These are phyloP conservation scores for Tetrahymena borealis DNA, from an alignment of 73 alveolate species.

Conservation along the genomic window DNA sequence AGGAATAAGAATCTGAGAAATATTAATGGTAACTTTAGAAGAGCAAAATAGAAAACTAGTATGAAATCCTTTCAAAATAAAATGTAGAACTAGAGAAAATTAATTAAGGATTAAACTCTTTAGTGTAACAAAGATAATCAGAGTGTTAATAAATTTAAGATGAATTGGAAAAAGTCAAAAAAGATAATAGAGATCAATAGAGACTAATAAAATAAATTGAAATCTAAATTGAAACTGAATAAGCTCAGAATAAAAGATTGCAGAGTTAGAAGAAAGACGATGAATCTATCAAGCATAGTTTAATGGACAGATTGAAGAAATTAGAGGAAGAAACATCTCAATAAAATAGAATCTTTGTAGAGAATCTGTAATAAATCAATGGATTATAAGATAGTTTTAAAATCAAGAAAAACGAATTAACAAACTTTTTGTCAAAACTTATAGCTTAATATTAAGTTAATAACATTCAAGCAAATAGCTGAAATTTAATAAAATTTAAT, in stretches of 20 bases:
- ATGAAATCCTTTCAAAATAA: not conserved
- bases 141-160: not conserved
- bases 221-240: not conserved
- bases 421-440: not conserved
- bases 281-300: not conserved
- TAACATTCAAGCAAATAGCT: not conserved
- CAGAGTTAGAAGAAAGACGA: not conserved
- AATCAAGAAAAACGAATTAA: not conserved
- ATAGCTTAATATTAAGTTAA: not conserved
- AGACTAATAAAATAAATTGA: not conserved
- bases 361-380: not conserved
- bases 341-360: not conserved
- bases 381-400: not conserved
- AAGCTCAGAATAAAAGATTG: not conserved
- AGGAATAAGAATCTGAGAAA: not conserved
- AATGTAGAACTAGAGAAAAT: not conserved
- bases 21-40: not conserved
- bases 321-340: not conserved
- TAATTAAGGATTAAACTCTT: not conserved
- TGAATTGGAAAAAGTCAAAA: not conserved
- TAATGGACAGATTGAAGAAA: not conserved
- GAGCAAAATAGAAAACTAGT: not conserved
- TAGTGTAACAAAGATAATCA: not conserved
- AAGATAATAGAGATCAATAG: not conserved
- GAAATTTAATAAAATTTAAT: too few relatives aligned